Evolutionary conservation across 306 rosid species (phyloP).

Genomic region (Sicyos baderoa): DNA sequence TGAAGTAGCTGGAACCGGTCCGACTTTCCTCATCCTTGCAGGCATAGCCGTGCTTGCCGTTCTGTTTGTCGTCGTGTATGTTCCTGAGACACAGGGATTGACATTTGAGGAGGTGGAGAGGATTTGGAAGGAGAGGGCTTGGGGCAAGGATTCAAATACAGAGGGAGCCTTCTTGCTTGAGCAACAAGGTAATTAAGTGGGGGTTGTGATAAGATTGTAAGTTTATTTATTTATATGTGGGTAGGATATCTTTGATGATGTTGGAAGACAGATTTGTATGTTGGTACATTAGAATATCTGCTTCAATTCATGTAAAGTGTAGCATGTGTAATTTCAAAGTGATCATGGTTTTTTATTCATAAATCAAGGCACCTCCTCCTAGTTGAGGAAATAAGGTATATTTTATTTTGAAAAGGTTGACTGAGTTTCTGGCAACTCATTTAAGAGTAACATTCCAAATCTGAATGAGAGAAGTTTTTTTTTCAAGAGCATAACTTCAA

Average conservation of each 20-base stretch:
- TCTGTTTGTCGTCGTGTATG: constrained; percentile 41
- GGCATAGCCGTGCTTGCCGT: constrained; percentile 51
- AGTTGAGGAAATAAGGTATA: too few species aligned
- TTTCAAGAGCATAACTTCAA: too few species aligned
- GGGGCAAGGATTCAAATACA: constrained; percentile 41
- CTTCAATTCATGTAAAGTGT: not conserved
- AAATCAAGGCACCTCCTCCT: too few species aligned
- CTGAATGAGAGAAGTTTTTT: too few species aligned
- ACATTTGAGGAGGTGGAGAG: constrained; percentile 84
- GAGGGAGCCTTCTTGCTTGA: constrained; percentile 54
- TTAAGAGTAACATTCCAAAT: too few species aligned
- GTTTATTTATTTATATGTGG: not conserved
- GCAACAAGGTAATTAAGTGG: constrained; percentile 12
- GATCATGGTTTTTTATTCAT: not conserved
- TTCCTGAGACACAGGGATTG: constrained; percentile 88
- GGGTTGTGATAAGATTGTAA: not conserved
- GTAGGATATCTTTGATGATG: not conserved
- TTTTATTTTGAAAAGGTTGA: too few species aligned
- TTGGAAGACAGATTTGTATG: not conserved
- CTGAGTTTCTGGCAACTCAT: too few species aligned
- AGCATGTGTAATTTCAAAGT: not conserved
- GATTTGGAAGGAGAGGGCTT: constrained; percentile 78
- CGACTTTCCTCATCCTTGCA: constrained; percentile 70
- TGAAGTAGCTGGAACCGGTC: constrained; percentile 57
- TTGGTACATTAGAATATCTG: not conserved